Evolutionary conservation across 768 basidiomycete genomes (phyloP), one percentile per base, ranked within the genome.

Genomic region (Leccinum uliginosum): DNA sequence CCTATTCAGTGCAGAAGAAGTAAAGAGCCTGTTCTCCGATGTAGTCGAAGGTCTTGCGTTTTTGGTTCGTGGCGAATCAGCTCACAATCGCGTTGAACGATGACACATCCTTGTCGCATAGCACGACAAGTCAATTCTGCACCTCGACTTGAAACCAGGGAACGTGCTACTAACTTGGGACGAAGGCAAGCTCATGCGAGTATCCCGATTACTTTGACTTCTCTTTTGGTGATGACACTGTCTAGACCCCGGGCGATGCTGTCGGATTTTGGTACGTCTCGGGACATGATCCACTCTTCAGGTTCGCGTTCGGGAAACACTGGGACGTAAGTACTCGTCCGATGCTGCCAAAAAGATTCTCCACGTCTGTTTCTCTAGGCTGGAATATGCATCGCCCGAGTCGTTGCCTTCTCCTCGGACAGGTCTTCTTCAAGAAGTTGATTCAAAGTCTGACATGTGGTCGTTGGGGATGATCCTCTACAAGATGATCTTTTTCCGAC

Each of bases 381-480:
- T 97, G 51, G 93, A 96, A 75, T 95, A 90, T 65, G 83, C 89
- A 14, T 85, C 93, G 0, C 96, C 95, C 0, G 96, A 98, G 69
- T 89, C 91, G 0, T 77, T 98, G 1, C 84, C 85, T 3, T 82
- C 84, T 0, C 84, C 82, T 14, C 71, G 76, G 6, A 86, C 83
- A 0, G 90, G 91, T 0, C 71, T 79, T 21, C 82, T 90, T 8
- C 78, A 76, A 8, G 85, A 89, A 47, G 79, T 92, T 3, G 88
- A 91, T 64, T 91, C 92, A 0, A 94, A 94, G 66, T 83, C 90
- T 4, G 95, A 98, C 67, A 93, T 97, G 86, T 98, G 96, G 95
- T 92, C 91, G 6, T 78, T 98, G 15, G 95, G 95, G 60, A 93
- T 98, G 89, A 91, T 98, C 55, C 78, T 98, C 17, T 86, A 98